Evolutionary conservation across 2,329 filamentous ascomycete genomes (phyloP), one percentile per base, ranked within the genome.

Genomic region (Aspergillus fumigatus): DNA sequence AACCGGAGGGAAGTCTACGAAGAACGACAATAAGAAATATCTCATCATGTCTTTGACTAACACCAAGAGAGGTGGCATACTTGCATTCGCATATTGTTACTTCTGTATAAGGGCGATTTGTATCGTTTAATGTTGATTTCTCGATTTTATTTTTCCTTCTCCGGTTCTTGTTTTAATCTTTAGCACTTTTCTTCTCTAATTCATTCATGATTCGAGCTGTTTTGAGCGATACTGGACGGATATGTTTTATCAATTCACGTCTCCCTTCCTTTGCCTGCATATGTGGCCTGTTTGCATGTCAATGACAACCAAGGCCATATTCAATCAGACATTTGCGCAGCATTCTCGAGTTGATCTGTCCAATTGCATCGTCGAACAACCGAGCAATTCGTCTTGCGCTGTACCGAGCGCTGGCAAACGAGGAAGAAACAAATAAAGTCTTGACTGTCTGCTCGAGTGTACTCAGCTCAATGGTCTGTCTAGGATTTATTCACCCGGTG

Each of bases 31-130:
- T 58, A 66, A 70, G 70, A 67, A 64, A 64, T 59, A 58, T 59
- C 58, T 56, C 53, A 62, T 64, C 53, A 62, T 64, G 58, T 68
- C 62, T 65, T 66, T 59, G 58, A 58, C 56, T 50, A n/a, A 60
- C 56, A 62, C 63, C 64, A 67, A 67, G 67, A 70, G 67, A 68
- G 60, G 72, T 69, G 70, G 72, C 70, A 70, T 65, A 66, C 66
- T 62, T 67, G 70, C 70, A 73, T 68, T 72, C 71, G 68, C 69
- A 72, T 72, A 64, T 65, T 69, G 61, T 62, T 60, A 54, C 59
- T 64, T 67, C 57, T 71, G 65, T 71, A 70, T 63, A 70, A 65
- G 67, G 67, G 63, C 61, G 61, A 64, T 60, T 65, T 65, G 68
- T 66, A 68, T 70, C 54, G 61, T 67, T 69, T 70, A 65, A 67